Conservation (phyloP, 2,329 filamentous ascomycete genomes). For the Coniochaeta pulveracea region DNA sequence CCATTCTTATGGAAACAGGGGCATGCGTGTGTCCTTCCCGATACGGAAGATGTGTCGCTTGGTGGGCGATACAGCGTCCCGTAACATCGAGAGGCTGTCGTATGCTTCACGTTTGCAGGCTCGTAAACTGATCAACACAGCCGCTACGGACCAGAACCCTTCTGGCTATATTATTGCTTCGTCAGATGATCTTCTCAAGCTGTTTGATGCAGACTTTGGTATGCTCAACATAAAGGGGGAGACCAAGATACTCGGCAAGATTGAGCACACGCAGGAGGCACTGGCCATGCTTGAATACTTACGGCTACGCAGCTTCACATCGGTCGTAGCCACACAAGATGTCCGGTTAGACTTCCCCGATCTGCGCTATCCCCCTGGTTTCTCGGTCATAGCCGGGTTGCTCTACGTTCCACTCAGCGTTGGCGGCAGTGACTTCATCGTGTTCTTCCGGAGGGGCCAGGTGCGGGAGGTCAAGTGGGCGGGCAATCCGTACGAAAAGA, state of each 20-base stretch:
- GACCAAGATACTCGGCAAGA: slow-evolving; percentile 69
- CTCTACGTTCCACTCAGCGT: slow-evolving; percentile 72
- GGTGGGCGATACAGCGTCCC: slow-evolving; percentile 73
- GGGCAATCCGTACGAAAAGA: slow-evolving; percentile 76
- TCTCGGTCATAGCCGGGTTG: slow-evolving; percentile 65
- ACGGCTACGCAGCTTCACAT: slow-evolving; percentile 60
- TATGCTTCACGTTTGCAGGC: slow-evolving; percentile 79
- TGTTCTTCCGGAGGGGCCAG: slow-evolving; percentile 76
- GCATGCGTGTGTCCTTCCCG: slow-evolving; percentile 86
- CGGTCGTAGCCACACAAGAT: slow-evolving; percentile 70
- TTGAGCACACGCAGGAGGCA: slow-evolving; percentile 71
- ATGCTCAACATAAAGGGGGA: slow-evolving; percentile 78
- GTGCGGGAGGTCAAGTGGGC: slow-evolving; percentile 73
- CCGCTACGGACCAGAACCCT: slow-evolving; percentile 69
- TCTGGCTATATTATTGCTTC: slow-evolving; percentile 86
- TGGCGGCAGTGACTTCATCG: slow-evolving; percentile 73
- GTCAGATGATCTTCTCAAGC: slow-evolving; percentile 69
- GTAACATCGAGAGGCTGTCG: slow-evolving; percentile 79
- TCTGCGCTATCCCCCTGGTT: slow-evolving; percentile 67
- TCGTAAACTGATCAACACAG: slow-evolving; percentile 78
- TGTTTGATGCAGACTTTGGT: slow-evolving; percentile 83
- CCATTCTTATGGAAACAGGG: slow-evolving; percentile 64
- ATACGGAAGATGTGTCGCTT: slow-evolving; percentile 87
- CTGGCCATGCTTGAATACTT: slow-evolving; percentile 78
- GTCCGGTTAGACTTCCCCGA: slow-evolving; percentile 70